Conservation (phyloP, 176 grass and related monocot species). For the Oryza australiensis region DNA sequence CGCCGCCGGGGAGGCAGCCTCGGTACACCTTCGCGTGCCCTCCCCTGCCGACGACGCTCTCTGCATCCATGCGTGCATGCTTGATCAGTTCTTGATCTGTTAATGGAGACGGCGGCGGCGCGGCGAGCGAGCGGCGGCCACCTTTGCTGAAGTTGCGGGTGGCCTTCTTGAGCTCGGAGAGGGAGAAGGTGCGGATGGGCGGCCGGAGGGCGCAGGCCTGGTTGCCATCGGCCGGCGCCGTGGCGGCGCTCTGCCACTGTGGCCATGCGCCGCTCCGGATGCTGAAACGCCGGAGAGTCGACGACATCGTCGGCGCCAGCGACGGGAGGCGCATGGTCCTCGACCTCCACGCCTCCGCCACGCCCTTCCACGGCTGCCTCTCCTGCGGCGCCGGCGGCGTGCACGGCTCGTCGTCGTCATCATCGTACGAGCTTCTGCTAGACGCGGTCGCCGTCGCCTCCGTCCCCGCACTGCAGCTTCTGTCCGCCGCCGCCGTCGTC, state of each 20-base stretch:
- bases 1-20: constrained; percentile 53
- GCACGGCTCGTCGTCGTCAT: neutral
- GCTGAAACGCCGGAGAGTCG: constrained; percentile 29
- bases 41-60: constrained; percentile 66
- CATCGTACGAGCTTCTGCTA: neutral
- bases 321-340: constrained; percentile 38
- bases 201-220: constrained; percentile 26
- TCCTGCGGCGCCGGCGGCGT: neutral
- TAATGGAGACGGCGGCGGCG: too few species aligned
- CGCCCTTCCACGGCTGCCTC: constrained; percentile 47
- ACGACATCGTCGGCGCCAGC: constrained; percentile 27
- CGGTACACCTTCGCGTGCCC: constrained; percentile 74
- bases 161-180: constrained; percentile 54
- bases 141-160: constrained; percentile 66
- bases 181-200: constrained; percentile 53
- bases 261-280: constrained; percentile 4
- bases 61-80: neutral
- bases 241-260: constrained; percentile 9
- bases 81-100: neutral
- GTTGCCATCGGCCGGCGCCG: neutral
- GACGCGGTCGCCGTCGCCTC: neutral
- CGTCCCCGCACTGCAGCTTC: neutral
- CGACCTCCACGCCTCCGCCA: constrained; percentile 38
- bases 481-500: neutral
- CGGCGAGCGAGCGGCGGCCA: neutral